Evolutionary conservation across 352 stramenopile species (phyloP), one percentile per base, ranked within the genome.

Genomic region (Phytophthora aleatoria): DNA sequence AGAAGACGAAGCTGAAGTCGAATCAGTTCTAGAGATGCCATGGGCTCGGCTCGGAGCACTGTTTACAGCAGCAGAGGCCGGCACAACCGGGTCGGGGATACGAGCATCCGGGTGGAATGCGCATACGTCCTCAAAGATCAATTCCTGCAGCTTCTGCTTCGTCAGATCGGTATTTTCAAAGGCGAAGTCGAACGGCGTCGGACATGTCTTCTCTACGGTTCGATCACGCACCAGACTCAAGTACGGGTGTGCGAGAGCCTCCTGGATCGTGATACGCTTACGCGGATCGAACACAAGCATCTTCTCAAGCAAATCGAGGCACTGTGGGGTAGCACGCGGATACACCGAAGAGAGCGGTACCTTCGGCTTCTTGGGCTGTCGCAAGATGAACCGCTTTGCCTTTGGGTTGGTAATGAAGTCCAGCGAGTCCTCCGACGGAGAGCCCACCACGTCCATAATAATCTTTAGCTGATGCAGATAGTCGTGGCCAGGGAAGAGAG

Each of bases 271-370:
- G 52, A 95, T 92, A 55, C 87, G 82, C 61, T 89, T 95, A 24
- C 79, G 74, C 11, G 96, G 95, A 69, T 98, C 92, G 33, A 98
- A 98, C 9, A 92, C 75, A 9, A 98, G 82, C 90, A 98, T 97
- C 52, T 92, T 91, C 51, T 97, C 79, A 4, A 99, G 77, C 41
- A 98, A 60, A 72, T 98, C 91, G 5, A 98, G 71, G 27, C 87
- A 96, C 49, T 87, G 71, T 4, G 85, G 73, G 13, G 77, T 95
- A 11, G 90, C 89, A 38, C 87, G 80, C 5, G 90, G 87, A 67
- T 97, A 98, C 7, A 97, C 75, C 0, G 84, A 91, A 12, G 87
- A 87, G 6, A 96, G 77, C 20, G 79, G 81, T 13, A 96, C 81
- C 63, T 89, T 89, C 1, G 85, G 85, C 38, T 96, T 96, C 74